Evolutionary conservation across 2,329 filamentous ascomycete genomes (phyloP).

Genomic region (Ophiostoma perfectum): DNA sequence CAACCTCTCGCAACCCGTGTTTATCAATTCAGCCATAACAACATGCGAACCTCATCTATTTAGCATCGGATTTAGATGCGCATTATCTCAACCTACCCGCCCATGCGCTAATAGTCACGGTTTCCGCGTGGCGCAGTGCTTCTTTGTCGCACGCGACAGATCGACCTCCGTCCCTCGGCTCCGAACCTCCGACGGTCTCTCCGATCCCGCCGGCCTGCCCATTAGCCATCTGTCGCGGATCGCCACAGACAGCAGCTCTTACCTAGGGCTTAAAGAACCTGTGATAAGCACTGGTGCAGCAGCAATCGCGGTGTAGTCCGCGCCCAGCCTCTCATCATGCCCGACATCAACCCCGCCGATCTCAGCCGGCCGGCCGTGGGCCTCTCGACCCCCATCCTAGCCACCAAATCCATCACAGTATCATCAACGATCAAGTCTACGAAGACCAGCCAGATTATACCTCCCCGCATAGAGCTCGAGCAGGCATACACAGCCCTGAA

Average conservation of each 20-base stretch:
- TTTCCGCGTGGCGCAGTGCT: slow-evolving; percentile 43
- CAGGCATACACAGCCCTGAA: slow-evolving; percentile 60
- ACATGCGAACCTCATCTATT: slow-evolving; percentile 43
- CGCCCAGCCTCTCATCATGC: slow-evolving; percentile 41
- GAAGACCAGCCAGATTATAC: slow-evolving; percentile 59
- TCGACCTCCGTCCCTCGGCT: slow-evolving; percentile 1
- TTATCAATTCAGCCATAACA: slow-evolving; percentile 32
- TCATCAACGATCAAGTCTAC: slow-evolving; percentile 47
- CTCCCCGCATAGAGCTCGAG: slow-evolving; percentile 62
- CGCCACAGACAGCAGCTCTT: not conserved
- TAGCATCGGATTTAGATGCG: slow-evolving; percentile 40
- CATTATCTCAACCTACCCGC: slow-evolving; percentile 36
- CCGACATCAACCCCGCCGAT: slow-evolving; percentile 65
- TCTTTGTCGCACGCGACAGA: slow-evolving; percentile 44
- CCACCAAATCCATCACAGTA: slow-evolving; percentile 53
- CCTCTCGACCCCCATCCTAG: slow-evolving; percentile 54
- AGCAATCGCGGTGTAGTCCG: not conserved
- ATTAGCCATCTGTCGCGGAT: not conserved
- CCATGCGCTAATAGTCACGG: slow-evolving; percentile 42
- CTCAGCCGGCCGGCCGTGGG: slow-evolving; percentile 56
- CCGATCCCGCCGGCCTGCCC: slow-evolving; percentile 14
- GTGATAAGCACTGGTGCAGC: not conserved
- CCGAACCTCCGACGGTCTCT: slow-evolving; percentile 16
- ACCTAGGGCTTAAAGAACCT: not conserved
- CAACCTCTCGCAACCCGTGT: not conserved